Evolutionary conservation across 2,329 filamentous ascomycete species (phyloP), one percentile per base, ranked within the genome.

Genomic region (Fusarium tjaetaba): DNA sequence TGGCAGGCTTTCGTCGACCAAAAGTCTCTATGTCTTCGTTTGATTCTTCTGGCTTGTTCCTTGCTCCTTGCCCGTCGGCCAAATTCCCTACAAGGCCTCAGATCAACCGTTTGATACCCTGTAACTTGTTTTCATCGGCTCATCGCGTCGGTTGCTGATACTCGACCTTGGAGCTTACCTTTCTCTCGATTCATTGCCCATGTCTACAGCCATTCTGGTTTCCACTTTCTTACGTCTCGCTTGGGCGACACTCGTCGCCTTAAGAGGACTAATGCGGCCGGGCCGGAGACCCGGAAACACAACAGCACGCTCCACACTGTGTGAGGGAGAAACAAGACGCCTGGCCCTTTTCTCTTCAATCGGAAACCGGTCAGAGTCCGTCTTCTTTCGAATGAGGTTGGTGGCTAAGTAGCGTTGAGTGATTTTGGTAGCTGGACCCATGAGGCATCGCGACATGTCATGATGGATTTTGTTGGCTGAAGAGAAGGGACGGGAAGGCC

Each of bases 401-500:
- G 28, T 41, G 28, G 45, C 20, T 22, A 26, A 18, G 28, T 24
- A 61, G 28, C 39, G 48, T 49, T 49, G 56, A 36, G 57, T 10
- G 22, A n/a, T n/a, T 28, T 63, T 53, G 62, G 56, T 36, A 36
- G 30, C 34, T 42, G 26, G 46, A 28, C 34, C 41, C 36, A 46
- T 58, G 59, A 63, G 46, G 61, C 30, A 67, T 71, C 62, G 42
- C 30, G 61, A 58, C 28, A 49, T 48, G 36, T 43, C 43, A 28
- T 26, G 46, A 68, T 48, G 43, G 41, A 28, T 46, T 61, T 48
- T 41, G 43, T 48, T 71, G 59, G 36, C 26, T 46, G 55, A 49
- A 58, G 45, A 73, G 53, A 73, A 70, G 61, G 70, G 71, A 64
- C 71, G 71, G 71, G 71, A 74, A 74, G 71, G 71, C 71, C 71